These are phyloP conservation scores for Pseudohalonectria lignicola DNA, from an alignment of 2,329 filamentous ascomycete genomes.

Conservation along the genomic window DNA sequence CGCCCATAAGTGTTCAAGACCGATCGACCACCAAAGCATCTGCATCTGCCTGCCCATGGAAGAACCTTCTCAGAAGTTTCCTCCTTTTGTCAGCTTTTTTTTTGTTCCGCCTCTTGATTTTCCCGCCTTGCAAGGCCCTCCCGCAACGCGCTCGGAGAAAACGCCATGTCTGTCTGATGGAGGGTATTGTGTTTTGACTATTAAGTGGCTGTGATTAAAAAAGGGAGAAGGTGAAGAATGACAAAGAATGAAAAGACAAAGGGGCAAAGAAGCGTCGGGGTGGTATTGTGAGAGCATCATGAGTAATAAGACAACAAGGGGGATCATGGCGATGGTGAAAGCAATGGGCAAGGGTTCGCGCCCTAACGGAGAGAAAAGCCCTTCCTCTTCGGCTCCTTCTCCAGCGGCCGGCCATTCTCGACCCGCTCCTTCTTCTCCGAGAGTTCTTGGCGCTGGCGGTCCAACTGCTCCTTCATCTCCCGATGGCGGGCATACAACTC, in stretches of 20 bases:
- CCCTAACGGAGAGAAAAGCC: conserved; percentile 93
- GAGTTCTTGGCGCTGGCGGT: conserved; percentile 85
- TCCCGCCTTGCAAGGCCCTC: not conserved
- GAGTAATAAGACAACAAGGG: conserved; percentile 36
- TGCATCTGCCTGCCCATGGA: not conserved
- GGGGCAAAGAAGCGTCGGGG: conserved; percentile 39
- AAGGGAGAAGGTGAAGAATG: conserved; percentile 17
- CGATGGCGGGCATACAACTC: conserved; percentile 95
- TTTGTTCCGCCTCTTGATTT: not conserved
- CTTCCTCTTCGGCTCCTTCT: conserved; percentile 98
- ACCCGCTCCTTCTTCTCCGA: conserved; percentile 97
- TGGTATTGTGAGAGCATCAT: conserved; percentile 46
- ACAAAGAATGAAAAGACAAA: conserved; percentile 27
- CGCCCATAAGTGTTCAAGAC: conserved; percentile 7
- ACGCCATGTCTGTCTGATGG: conserved; percentile 4
- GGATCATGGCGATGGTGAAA: conserved; percentile 32
- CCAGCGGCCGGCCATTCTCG: conserved; percentile 89
- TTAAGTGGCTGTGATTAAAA: conserved; percentile 35
- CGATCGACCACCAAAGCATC: conserved; percentile 4
- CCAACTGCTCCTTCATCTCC: conserved; percentile 99
- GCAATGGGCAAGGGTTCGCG: conserved; percentile 11
- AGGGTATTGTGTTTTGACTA: conserved; percentile 21
- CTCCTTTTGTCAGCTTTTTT: conserved; percentile 1
- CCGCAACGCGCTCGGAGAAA: conserved; percentile 1
- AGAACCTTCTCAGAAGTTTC: conserved; percentile 3